Conservation (phyloP, 1,139 yeast genomes). For the Yamadazyma aaseri region DNA sequence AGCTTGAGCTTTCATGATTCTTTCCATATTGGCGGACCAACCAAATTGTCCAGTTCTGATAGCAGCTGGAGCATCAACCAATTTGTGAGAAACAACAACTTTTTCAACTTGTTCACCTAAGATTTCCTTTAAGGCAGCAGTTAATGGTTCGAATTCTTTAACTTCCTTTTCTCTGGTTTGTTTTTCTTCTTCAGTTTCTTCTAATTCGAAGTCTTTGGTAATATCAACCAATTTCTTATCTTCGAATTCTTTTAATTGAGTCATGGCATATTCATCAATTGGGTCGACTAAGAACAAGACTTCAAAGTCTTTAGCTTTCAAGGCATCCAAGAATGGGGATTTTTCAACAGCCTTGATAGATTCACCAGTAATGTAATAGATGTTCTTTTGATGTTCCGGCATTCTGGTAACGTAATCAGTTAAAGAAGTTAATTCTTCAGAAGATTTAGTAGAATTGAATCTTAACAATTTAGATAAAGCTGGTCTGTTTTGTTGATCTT, state of each 20-base stretch:
- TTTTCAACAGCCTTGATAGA: slow-evolving; percentile 95
- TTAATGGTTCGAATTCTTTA: slow-evolving; percentile 88
- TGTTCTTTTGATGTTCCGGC: slow-evolving; percentile 99
- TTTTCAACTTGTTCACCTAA: slow-evolving; percentile 99
- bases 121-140: slow-evolving; percentile 94
- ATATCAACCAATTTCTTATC: slow-evolving; percentile 98
- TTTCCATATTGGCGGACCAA: slow-evolving; percentile 99
- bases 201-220: slow-evolving; percentile 98
- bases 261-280: slow-evolving; percentile 99
- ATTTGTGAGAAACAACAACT: slow-evolving; percentile 97
- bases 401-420: slow-evolving; percentile 98
- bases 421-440: slow-evolving; percentile 91
- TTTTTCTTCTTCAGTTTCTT: slow-evolving; percentile 99
- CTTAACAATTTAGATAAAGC: slow-evolving; percentile 95
- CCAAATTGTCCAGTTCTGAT: slow-evolving; percentile 99
- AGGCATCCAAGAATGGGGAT: slow-evolving; percentile 98
- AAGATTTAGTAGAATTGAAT: slow-evolving; percentile 94
- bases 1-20: slow-evolving; percentile 99
- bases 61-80: slow-evolving; percentile 99
- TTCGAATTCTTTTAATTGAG: slow-evolving; percentile 98
- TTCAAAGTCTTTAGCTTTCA: slow-evolving; percentile 98
- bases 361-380: slow-evolving; percentile 99
- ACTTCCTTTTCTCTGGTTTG: slow-evolving; percentile 87
- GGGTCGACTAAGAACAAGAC: slow-evolving; percentile 98
- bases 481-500: slow-evolving; percentile 95